These are phyloP conservation scores for Irpex lacteus DNA, from an alignment of 1,284 basidiomycete species.

Conservation along the genomic window DNA sequence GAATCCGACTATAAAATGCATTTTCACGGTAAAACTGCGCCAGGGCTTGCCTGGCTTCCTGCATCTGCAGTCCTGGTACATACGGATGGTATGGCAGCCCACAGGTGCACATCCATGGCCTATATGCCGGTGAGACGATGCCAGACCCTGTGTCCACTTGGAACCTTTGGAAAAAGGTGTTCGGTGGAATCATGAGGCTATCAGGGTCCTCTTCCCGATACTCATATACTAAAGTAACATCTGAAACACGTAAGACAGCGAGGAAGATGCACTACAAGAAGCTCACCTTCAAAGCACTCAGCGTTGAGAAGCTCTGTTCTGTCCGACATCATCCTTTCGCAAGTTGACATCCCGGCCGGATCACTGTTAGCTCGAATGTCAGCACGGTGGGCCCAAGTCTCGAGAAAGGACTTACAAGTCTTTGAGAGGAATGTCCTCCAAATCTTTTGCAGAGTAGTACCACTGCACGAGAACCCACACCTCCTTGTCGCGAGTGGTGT, in stretches of 20 bases:
- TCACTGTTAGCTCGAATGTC: slow-evolving; percentile 4
- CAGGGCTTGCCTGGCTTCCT: neutral
- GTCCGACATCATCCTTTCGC: slow-evolving; percentile 21
- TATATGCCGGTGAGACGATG: slow-evolving; percentile 13
- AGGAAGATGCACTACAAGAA: neutral
- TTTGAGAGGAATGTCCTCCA: neutral
- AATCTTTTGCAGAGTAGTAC: slow-evolving; percentile 10
- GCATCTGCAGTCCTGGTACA: slow-evolving; percentile 8
- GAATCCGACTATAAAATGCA: neutral
- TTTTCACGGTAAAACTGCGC: neutral
- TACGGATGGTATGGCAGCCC: slow-evolving; percentile 20
- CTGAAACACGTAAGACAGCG: neutral
- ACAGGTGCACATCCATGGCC: slow-evolving; percentile 16
- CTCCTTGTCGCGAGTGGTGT: neutral
- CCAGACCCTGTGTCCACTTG: neutral
- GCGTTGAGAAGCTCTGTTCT: slow-evolving; percentile 15
- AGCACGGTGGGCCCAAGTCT: neutral
- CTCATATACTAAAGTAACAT: slow-evolving; percentile 12
- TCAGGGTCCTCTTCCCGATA: slow-evolving; percentile 17
- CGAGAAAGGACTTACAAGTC: slow-evolving; percentile 11
- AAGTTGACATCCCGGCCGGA: slow-evolving; percentile 6
- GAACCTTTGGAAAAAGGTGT: slow-evolving; percentile 11
- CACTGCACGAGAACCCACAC: slow-evolving; percentile 7
- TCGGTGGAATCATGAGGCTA: slow-evolving; percentile 11
- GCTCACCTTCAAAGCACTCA: slow-evolving; percentile 15